phyloP scores from a whole-genome alignment of 805 yeast genomes.

The Alloascoidea africana region DNA sequence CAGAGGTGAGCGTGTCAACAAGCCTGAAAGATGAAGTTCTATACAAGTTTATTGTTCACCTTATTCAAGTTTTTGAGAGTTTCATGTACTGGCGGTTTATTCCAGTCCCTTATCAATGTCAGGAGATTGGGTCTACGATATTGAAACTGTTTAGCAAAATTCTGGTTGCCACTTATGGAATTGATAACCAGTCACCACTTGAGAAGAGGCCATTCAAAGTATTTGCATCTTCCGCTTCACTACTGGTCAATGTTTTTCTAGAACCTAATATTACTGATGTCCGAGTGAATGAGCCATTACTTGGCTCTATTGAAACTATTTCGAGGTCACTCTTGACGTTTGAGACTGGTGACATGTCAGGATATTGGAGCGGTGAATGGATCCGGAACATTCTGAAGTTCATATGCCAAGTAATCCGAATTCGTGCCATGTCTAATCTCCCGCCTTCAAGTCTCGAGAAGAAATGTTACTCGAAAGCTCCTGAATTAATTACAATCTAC shows the following conservation, averaged over 20 bases:
- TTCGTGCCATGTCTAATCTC: slow-evolving; percentile 33
- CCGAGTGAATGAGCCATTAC: slow-evolving; percentile 39
- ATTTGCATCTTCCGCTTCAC: slow-evolving; percentile 33
- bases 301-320: slow-evolving; percentile 32
- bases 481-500: slow-evolving; percentile 43
- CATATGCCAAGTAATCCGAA: slow-evolving; percentile 36
- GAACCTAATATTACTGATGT: slow-evolving; percentile 31
- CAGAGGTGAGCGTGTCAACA: slow-evolving; percentile 17
- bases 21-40: slow-evolving; percentile 39
- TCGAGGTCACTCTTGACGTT: slow-evolving; percentile 20
- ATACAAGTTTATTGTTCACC: slow-evolving; percentile 34
- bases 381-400: slow-evolving; percentile 36
- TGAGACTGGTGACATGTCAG: slow-evolving; percentile 27
- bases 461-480: slow-evolving; percentile 37
- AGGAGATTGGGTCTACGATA: slow-evolving; percentile 41
- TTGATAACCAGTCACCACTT: slow-evolving; percentile 24
- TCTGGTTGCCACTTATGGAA: slow-evolving; percentile 36
- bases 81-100: slow-evolving; percentile 56
- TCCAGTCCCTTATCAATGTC: slow-evolving; percentile 32
- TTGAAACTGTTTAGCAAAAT: slow-evolving; percentile 40
- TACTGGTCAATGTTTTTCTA: slow-evolving; percentile 41
- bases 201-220: slow-evolving; percentile 29
- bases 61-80: slow-evolving; percentile 60
- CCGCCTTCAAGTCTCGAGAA: slow-evolving; percentile 54
- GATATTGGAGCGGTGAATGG: slow-evolving; percentile 34